Base-by-base conservation (phyloP, 345 rosid species). In the Heritiera littoralis region DNA sequence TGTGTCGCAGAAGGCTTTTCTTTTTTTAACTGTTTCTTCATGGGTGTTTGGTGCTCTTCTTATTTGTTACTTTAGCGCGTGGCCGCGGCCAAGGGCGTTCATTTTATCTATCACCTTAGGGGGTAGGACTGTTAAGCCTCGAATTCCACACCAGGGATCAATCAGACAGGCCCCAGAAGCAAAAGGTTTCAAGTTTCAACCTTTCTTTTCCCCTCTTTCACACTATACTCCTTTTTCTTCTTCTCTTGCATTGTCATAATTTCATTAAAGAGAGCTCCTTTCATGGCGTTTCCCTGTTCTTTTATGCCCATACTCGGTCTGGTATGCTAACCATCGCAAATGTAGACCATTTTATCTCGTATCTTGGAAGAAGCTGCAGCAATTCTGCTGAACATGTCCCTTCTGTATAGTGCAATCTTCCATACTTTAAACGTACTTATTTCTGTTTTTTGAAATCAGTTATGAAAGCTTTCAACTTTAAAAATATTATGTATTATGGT, bases 171-270 rank as follows among this genome's bases (percentile, higher is more conserved):
- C 41, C 32, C 51, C 65, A 48, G 48, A 78, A 66, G 28, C 65
- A 67, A 78, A 84, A 81, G 84, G 76, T 72, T 84, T 59, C 20
- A 74, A 75, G 14, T 61, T 45, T 35, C 38, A 45, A 20, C 58
- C 76, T 5, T 40, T 54, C 5, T 13, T 28, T 46, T 48, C 18
- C 51, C 2, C 43, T 41, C 6, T 3, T 41, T 4, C 43, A 9
- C 6, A 5, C 41, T 52, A 7, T 23, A 14, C 15, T 43, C 35
- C 11, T 51, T 81, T 41, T 15, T 75, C 59, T 18, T 18, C 41
- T 30, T 74, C 1, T 45, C 48, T 56, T 72, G 56, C 75, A 66
- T 78, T 75, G 18, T 66, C 17, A 12, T 55, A 32, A 45, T 23
- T 8, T 3, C 28, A 14, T 52, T 9, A 2, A 20, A 18, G 17